Evolutionary conservation across 495 filamentous ascomycete species (phyloP), one percentile per base, ranked within the genome.

Genomic region (Usnea hakonensis): DNA sequence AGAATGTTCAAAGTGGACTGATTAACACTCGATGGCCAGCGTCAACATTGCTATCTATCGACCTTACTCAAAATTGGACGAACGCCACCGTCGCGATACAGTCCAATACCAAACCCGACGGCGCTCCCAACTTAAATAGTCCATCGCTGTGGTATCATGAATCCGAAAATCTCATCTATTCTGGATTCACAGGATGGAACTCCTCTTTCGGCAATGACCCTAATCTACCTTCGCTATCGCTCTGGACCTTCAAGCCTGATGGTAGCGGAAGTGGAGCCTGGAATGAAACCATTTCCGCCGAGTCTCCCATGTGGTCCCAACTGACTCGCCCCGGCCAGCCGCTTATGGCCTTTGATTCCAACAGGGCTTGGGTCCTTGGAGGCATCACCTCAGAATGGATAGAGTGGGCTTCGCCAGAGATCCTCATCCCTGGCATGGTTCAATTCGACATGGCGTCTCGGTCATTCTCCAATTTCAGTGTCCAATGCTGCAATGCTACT

Each of bases 241-340:
- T 68, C 19, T 66, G 64, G 64, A 46, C 64, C 6, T 69, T 69
- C 38, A 62, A 60, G 37, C 63, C 60, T 11, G 64, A 68, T 35
- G 64, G 63, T 16, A 28, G 30, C 1, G 66, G 66, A 17, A 37
- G 37, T 16, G 66, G 66, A n/a, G 32, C 16, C 14, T 68, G 66
- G 66, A 54, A 26, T 13, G 41, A 62, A 26, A 37, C 57, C 16
- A 13, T 59, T 9, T 13, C 30, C 4, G 26, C 21, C 30, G 23
- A 54, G 5, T 38, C 60, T 6, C 7, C 26, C 28, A 21, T 30
- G 19, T 61, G 41, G 19, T 37, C 44, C 10, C 6, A 16, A 0
- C 14, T 67, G 14, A 41, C 26, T 13, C 58, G 64, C 30, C 40
- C 53, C 16, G 14, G 21, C 28, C 41, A 55, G 19, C 50, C 53